phyloP scores from a whole-genome alignment of 176 grass and related monocot species.

The Elaeis guineensis region DNA sequence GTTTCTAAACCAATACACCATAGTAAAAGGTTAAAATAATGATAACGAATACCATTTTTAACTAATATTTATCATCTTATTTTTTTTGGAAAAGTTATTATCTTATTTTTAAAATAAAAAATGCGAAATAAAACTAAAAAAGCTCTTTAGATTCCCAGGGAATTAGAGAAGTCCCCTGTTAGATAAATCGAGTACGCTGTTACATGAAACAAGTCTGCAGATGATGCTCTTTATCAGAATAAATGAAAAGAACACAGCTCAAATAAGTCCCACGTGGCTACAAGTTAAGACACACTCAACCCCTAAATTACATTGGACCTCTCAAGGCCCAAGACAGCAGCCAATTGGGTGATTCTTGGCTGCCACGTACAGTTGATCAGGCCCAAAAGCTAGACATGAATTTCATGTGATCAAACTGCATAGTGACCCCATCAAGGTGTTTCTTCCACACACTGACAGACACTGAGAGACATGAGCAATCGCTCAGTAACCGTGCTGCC shows the following conservation, averaged over 20 bases:
- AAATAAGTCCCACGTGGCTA: slow-evolving; percentile 4
- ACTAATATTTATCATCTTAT: too few relatives aligned
- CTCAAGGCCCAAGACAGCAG: slow-evolving; percentile 1
- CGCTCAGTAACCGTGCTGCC: slow-evolving; percentile 82
- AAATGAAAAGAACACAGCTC: slow-evolving; percentile 1
- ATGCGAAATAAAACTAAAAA: too few relatives aligned
- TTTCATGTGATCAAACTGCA: background rate
- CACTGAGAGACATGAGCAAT: background rate
- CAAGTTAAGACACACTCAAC: slow-evolving; percentile 15
- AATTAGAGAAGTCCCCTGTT: background rate
- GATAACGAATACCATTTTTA: too few relatives aligned
- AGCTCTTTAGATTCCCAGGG: too few relatives aligned
- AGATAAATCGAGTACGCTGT: background rate
- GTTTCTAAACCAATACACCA: too few relatives aligned
- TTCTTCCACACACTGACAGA: background rate
- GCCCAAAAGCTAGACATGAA: background rate
- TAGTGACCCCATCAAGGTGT: background rate
- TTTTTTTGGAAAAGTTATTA: too few relatives aligned
- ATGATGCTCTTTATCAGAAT: slow-evolving; percentile 8
- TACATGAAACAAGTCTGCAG: background rate
- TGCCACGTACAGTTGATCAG: slow-evolving; percentile 1
- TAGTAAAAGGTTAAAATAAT: too few relatives aligned
- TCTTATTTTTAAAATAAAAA: too few relatives aligned
- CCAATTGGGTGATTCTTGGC: background rate
- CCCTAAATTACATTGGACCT: slow-evolving; percentile 1